Conservation (phyloP, 169 alveolate genomes). For the Toxoplasma gondii region DNA sequence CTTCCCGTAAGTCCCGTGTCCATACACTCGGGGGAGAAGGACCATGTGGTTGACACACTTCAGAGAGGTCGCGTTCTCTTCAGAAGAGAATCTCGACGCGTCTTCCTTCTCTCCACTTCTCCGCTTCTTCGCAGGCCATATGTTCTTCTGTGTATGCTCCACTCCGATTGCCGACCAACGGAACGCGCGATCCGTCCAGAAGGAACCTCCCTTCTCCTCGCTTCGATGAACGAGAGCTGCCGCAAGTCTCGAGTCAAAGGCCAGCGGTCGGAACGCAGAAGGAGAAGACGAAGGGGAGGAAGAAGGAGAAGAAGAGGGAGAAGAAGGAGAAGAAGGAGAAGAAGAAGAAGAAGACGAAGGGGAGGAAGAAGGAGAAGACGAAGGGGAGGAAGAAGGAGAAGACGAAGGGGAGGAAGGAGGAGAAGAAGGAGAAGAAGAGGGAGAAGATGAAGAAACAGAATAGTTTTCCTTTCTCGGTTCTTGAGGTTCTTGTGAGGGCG, state of each 20-base stretch:
- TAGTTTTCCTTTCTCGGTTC: background rate
- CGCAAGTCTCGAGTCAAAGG: background rate
- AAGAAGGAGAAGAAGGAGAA: background rate
- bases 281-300: background rate
- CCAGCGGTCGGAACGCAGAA: background rate
- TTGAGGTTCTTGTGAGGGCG: background rate
- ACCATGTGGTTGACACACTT: background rate
- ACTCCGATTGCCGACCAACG: background rate
- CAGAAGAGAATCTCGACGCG: background rate
- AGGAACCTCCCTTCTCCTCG: background rate
- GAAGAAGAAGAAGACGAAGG: background rate
- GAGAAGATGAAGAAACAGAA: background rate
- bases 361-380: background rate
- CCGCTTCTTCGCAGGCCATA: background rate
- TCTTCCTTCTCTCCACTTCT: background rate
- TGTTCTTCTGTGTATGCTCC: background rate
- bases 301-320: background rate
- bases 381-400: background rate
- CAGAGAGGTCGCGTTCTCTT: background rate
- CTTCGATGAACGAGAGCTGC: background rate
- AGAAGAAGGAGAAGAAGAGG: background rate
- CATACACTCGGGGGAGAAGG: slow-evolving; percentile 1
- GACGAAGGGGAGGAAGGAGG: background rate
- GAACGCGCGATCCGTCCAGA: background rate
- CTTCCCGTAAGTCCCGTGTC: background rate